Evolutionary conservation across 148 eudicot species (phyloP), one percentile per base, ranked within the genome.

Genomic region (Persicaria tinctoria): DNA sequence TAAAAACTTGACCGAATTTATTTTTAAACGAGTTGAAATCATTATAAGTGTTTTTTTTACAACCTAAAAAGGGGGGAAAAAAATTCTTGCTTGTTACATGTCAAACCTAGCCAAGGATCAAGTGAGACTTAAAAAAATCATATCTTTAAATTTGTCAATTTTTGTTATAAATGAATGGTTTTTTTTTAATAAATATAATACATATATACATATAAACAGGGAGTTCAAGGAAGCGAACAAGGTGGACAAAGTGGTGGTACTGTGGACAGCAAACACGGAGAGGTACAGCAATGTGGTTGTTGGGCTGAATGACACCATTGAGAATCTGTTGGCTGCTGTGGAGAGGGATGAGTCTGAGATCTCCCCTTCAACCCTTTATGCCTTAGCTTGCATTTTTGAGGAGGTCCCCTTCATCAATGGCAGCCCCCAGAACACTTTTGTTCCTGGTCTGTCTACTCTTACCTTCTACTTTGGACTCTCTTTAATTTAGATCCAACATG

Each of bases 191-290:
- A 23, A 23, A 23, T 23, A 23, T 23, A 23, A 23, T 23, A 23
- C 27, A 23, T 23, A 32, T 32, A 32, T 32, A 32, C 0, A 23
- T 23, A 23, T 23, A 14, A 53, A 68, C 18, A 93, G 96, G 96
- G 98, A 90, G 85, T 94, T 94, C 71, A 94, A 94, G 91, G 96
- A 86, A 85, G 79, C 85, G 51, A 94, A 82, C 87, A 89, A 94
- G 80, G 97, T 94, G 70, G 98, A 94, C 81, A 89, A 85, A 84
- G 89, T 94, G 54, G 98, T 94, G 74, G 98, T 94, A 53, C 80
- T 94, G 51, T 94, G 98, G 98, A 94, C 98, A 10, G 98, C 91
- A 46, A 95, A 95, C 86, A 95, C 98, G 3, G 97, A 95, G 83
- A 92, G 98, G 80, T 95, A 95, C 82, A 92, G 96, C 74, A 89